Percentiles rank a stretch among this genome's conserved stretches.
These are phyloP conservation scores for Candida alai DNA, from an alignment of 805 yeast species.

Conservation along the genomic window DNA sequence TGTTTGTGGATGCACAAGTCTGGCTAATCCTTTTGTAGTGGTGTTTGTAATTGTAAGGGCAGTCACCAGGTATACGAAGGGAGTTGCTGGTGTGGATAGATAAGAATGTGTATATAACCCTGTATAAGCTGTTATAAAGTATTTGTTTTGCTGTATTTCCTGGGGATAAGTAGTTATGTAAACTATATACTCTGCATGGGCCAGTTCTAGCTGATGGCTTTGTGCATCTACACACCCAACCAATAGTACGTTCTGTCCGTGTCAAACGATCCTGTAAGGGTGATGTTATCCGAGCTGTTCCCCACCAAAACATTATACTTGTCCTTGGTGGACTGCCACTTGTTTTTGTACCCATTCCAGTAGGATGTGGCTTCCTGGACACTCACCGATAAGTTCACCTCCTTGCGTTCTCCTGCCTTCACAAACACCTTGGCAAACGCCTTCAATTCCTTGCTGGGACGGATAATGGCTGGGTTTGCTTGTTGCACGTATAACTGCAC, in stretches of 20 bases:
- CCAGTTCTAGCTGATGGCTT: background rate
- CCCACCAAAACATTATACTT: conserved; percentile 49
- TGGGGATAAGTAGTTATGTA: no score
- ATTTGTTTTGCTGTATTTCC: no score
- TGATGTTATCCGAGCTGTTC: conserved; percentile 29
- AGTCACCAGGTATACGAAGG: background rate
- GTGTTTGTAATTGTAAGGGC: no score
- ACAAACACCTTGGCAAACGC: conserved; percentile 52
- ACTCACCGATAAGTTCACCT: conserved; percentile 35
- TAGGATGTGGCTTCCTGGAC: conserved; percentile 51
- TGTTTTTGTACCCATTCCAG: conserved; percentile 45
- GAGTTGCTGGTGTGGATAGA: background rate
- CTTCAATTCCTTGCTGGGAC: conserved; percentile 62
- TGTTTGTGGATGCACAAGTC: no score
- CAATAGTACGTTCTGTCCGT: conserved; percentile 9
- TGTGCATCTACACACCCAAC: conserved; percentile 9
- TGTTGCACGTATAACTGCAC: conserved; percentile 51
- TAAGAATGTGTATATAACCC: background rate
- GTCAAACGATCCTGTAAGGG: conserved; percentile 15
- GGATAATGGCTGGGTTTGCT: conserved; percentile 33
- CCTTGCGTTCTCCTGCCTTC: conserved; percentile 39
- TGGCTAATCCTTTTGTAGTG: no score
- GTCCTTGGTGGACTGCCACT: conserved; percentile 53
- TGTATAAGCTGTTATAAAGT: background rate
- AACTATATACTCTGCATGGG: background rate